Conservation (phyloP, 2,329 filamentous ascomycete genomes). For the Ophiostoma australiae region DNA sequence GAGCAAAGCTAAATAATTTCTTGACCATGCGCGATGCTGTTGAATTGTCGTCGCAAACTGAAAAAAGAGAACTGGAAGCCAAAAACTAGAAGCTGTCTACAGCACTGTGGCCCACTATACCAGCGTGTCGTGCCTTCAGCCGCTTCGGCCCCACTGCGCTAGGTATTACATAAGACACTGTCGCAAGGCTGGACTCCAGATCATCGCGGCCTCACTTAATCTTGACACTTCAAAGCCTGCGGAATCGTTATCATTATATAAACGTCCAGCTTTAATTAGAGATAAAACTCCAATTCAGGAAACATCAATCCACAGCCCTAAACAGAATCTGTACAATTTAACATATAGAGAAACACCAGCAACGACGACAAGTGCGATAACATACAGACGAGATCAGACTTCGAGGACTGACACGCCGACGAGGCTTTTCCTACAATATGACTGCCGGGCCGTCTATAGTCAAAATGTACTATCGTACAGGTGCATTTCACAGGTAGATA, state of each 20-base stretch:
- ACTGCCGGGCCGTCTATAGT: conserved; percentile 60
- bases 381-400: neutral
- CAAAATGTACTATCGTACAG: conserved; percentile 75
- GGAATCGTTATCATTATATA: neutral
- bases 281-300: neutral
- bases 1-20: neutral
- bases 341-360: neutral
- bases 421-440: neutral
- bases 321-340: neutral
- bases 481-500: conserved; percentile 63
- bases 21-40: neutral
- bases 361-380: neutral
- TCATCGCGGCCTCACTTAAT: neutral
- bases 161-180: neutral
- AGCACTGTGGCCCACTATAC: neutral
- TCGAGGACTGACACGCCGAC: neutral
- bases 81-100: neutral
- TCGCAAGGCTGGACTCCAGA: conserved; percentile 2
- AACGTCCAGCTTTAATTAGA: neutral
- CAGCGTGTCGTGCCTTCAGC: conserved; percentile 12
- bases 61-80: neutral
- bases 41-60: neutral
- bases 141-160: neutral
- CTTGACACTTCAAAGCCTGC: too few species aligned
- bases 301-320: neutral